Conservation (phyloP, 2,329 filamentous ascomycete species). For the Tolypocladium inflatum region DNA sequence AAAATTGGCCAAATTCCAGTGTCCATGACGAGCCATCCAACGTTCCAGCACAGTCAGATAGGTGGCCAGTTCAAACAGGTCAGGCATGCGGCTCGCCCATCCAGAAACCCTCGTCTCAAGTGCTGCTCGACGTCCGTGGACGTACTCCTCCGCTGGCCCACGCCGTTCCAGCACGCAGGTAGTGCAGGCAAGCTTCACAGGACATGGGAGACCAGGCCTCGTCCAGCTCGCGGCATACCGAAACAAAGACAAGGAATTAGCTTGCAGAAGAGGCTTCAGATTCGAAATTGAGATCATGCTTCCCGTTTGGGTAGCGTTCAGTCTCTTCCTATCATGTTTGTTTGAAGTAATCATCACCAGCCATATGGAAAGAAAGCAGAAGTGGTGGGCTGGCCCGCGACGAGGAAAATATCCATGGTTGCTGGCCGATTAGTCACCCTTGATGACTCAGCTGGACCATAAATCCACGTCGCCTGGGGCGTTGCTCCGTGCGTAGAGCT, state of each 20-base stretch:
- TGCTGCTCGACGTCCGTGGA: not conserved
- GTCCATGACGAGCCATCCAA: not conserved
- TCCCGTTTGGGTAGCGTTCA: constrained; percentile 44
- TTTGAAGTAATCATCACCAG: constrained; percentile 51
- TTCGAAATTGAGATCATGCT: constrained; percentile 53
- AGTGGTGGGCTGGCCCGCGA: not conserved
- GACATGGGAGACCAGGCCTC: no score
- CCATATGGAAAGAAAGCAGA: constrained; percentile 25
- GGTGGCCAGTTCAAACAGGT: not conserved
- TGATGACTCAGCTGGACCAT: not conserved
- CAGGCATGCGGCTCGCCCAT: not conserved
- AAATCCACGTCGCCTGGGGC: not conserved
- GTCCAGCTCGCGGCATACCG: not conserved
- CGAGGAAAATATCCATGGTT: not conserved
- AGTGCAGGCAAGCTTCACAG: not conserved
- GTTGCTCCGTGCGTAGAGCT: not conserved
- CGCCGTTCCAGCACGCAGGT: not conserved
- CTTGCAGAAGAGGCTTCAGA: constrained; percentile 43
- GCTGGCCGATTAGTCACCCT: not conserved
- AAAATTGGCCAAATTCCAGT: not conserved
- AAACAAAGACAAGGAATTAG: not conserved
- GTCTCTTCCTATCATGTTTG: constrained; percentile 60
- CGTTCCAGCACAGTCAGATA: not conserved
- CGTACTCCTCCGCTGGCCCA: not conserved
- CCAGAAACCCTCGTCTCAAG: not conserved